Conservation (phyloP, 768 basidiomycete genomes). For the Amanita muscaria region DNA sequence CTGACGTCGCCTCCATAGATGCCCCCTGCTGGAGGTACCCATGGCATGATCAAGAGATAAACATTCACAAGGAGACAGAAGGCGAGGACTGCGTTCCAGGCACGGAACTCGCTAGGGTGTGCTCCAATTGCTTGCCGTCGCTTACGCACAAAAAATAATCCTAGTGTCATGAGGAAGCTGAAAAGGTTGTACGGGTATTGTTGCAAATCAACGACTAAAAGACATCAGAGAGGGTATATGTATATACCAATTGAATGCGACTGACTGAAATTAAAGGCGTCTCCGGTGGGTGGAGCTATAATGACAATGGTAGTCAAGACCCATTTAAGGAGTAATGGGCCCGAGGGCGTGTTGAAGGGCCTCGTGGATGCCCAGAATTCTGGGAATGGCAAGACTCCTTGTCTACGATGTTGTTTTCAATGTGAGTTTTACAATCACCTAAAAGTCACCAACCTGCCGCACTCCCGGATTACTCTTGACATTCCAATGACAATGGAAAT, state of each 20-base stretch:
- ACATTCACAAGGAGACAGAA: slow-evolving; percentile 30
- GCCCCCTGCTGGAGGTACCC: slow-evolving; percentile 31
- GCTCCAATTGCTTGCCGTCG: slow-evolving; percentile 23
- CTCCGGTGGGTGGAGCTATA: slow-evolving; percentile 33
- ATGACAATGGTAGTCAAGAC: slow-evolving; percentile 39
- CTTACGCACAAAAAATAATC: slow-evolving; percentile 28
- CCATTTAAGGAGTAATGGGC: slow-evolving; percentile 38
- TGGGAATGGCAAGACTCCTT: slow-evolving; percentile 47
- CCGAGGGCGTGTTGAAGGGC: slow-evolving; percentile 44
- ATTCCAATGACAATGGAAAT: slow-evolving; percentile 30
- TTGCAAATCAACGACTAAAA: slow-evolving; percentile 28
- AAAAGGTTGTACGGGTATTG: slow-evolving; percentile 31
- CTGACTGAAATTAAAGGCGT: slow-evolving; percentile 36
- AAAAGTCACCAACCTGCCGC: slow-evolving; percentile 21
- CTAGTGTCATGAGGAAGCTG: slow-evolving; percentile 26
- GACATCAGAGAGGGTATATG: slow-evolving; percentile 6
- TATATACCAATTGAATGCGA: no score
- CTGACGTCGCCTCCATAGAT: slow-evolving; percentile 31
- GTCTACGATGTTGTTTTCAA: slow-evolving; percentile 14
- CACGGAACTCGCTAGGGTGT: slow-evolving; percentile 25
- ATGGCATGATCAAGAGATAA: slow-evolving; percentile 31
- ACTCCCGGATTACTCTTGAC: slow-evolving; percentile 38
- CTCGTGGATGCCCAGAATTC: slow-evolving; percentile 40
- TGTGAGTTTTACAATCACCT: slow-evolving; percentile 1
- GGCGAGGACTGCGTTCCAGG: slow-evolving; percentile 28